Evolutionary conservation across 345 rosid species (phyloP).

Genomic region (Streptanthus diversifolius): DNA sequence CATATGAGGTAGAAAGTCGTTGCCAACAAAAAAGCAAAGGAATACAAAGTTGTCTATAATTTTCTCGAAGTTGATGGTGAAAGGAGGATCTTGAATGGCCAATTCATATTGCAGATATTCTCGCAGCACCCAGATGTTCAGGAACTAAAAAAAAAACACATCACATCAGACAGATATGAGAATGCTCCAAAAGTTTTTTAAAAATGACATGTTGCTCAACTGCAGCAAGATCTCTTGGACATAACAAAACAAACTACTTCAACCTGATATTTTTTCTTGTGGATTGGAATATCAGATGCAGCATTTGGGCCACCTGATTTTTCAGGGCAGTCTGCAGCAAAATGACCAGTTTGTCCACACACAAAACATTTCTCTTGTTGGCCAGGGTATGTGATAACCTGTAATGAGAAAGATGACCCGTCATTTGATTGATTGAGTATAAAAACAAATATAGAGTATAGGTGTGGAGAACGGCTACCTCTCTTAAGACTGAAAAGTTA

Average conservation of each 20-base stretch:
- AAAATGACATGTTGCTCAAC: background rate
- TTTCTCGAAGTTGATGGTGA: slow-evolving; percentile 71
- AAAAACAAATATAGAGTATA: slow-evolving; percentile 8
- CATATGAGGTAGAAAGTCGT: slow-evolving; percentile 98
- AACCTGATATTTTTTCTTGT: slow-evolving; percentile 99
- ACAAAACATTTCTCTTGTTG: slow-evolving; percentile 88
- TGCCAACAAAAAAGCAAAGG: slow-evolving; percentile 97
- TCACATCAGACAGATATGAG: slow-evolving; percentile 2
- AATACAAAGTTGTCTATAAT: slow-evolving; percentile 98
- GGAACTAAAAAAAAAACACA: slow-evolving; percentile 57
- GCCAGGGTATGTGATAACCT: slow-evolving; percentile 89
- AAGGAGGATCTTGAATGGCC: slow-evolving; percentile 79
- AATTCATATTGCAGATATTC: slow-evolving; percentile 90
- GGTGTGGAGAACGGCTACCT: slow-evolving; percentile 46
- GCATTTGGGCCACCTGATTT: slow-evolving; percentile 53
- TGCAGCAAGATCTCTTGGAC: slow-evolving; percentile 1
- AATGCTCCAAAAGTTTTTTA: background rate
- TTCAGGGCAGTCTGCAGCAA: slow-evolving; percentile 90
- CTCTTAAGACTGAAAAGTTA: slow-evolving; percentile 97
- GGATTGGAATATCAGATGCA: slow-evolving; percentile 64
- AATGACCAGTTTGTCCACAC: slow-evolving; percentile 94
- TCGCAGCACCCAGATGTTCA: slow-evolving; percentile 87
- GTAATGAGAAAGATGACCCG: slow-evolving; percentile 3
- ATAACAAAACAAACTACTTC: slow-evolving; percentile 11
- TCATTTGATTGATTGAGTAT: background rate